Base-by-base conservation (phyloP, 202 grass and related monocot species). In the Carex arenaria region DNA sequence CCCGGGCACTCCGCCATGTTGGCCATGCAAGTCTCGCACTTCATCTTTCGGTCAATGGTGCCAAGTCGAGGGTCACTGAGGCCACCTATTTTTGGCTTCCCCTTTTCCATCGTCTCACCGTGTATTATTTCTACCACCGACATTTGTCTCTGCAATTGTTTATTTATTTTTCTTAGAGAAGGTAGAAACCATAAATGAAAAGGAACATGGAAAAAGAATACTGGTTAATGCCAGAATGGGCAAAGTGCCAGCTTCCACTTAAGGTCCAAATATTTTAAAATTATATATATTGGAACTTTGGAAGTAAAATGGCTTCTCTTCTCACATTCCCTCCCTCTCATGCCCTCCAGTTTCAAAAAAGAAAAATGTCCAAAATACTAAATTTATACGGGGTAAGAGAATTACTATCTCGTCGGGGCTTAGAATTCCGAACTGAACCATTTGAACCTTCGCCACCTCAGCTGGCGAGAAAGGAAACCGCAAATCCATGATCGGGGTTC, bases 401-500 rank as follows among this genome's bases (percentile, higher is more conserved):
- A 90, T 94, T 98, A 98, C 95, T 59, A 98, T 98, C 86, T 98
- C 95, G 38, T 98, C 93, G 15, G 95, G 89, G 89, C 92, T 95
- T 85, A 98, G 92, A 88, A 98, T 93, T 66, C 95, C 95, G 83
- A 98, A 98, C 91, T 98, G 95, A 64, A 98, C 91, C 67, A 85
- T 69, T 55, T 87, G 80, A 80, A 98, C 95, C 87, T 95, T 98
- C 82, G 93, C 93, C 87, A 98, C 95, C 85, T 98, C 89, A 36
- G 93, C 93, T 65, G 93, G 95, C 15, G 95, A 98, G 88, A 90
- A 93, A n/a, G 91, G 93, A 80, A 98, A 98, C 85, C 95, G 87
- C 85, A 74, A 90, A 55, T 98, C 95, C 95, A 98, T 92, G 80
- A 40, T 40, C 5, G 38, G 38, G 32, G 32, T 34, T 34, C 32